Base-by-base conservation (phyloP, 202 grass and related monocot species). In the Tripidium arundinaceum region DNA sequence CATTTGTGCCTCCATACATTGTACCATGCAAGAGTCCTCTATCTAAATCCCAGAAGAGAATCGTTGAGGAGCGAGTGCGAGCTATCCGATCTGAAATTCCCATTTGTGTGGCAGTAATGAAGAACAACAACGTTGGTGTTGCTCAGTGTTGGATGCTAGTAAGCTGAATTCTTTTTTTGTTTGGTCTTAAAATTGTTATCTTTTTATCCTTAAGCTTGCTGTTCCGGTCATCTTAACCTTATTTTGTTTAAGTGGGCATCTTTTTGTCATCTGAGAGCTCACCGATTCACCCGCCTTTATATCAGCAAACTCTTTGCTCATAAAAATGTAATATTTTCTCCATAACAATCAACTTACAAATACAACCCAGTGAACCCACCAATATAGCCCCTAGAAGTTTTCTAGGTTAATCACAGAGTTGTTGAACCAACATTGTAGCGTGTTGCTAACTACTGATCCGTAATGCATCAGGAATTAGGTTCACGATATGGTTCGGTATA, bases 81-180 rank as follows among this genome's bases (percentile, higher is more conserved):
- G 41, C 81, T 37, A 80, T 88, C 54, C 62, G n/a, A 34, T 84
- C 76, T 11, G 8, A 80, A 57, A 5, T 65, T 57, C 76, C 81
- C 15, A 36, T 88, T 65, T 84, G 79, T 27, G 76, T 88, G 25
- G 55, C 77, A 46, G 61, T 80, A 49, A 70, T 88, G 86, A 88
- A 76, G 25, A 88, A 76, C 33, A 80, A 59, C 76, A 84, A 75
- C 16, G 29, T 58, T 50, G 77, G 77, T 2, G 10, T 29, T 0
- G 22, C 18, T 52, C 52, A 43, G 7, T 10, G 10, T 14, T 38
- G 31, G 37, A 83, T 19, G 39, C 62, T 88, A 36, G 81, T 88
- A 84, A 84, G 72, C 26, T 41, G 3, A 45, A 45, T 34, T 28
- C 12, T 6, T 2, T 39, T 14, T 71, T 62, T 14, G 16, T 47